phyloP scores from a whole-genome alignment of 345 rosid species.

The Rhodamnia rubescens region DNA sequence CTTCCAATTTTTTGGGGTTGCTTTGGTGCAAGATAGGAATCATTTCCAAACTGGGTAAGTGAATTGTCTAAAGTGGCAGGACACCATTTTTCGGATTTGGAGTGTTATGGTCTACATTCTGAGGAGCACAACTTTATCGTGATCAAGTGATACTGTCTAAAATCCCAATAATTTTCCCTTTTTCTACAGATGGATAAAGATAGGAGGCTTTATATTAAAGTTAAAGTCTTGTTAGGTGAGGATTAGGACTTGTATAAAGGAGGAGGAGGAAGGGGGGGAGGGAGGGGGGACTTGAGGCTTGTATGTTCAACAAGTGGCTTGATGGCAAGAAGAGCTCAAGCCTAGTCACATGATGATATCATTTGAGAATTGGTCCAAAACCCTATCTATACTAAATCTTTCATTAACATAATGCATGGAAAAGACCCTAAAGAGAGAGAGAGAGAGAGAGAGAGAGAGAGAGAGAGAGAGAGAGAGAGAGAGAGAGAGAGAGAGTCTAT shows the following conservation, averaged over 20 bases:
- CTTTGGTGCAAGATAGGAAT: not conserved
- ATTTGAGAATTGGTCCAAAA: not conserved
- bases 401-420: not conserved
- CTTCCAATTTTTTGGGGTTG: not conserved
- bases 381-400: not conserved
- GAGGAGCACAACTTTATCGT: not conserved
- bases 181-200: not conserved
- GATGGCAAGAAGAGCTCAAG: slow-evolving; percentile 1
- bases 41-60: slow-evolving; percentile 5
- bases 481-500: not conserved
- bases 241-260: slow-evolving; percentile 6
- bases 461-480: not conserved
- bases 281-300: not conserved
- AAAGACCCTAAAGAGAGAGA: not conserved
- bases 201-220: slow-evolving; percentile 15
- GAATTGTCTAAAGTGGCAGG: slow-evolving; percentile 1
- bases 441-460: not conserved
- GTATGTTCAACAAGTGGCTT: slow-evolving; percentile 6
- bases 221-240: slow-evolving; percentile 7
- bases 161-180: not conserved
- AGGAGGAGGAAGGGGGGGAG: not conserved
- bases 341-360: not conserved
- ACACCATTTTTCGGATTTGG: not conserved
- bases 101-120: slow-evolving; percentile 1
- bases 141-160: not conserved